A percentile compares a stretch with the other conserved stretches of the same genome.
These are phyloP conservation scores for Venturia nashicola DNA, from an alignment of 2,329 filamentous ascomycete genomes.

Conservation along the genomic window DNA sequence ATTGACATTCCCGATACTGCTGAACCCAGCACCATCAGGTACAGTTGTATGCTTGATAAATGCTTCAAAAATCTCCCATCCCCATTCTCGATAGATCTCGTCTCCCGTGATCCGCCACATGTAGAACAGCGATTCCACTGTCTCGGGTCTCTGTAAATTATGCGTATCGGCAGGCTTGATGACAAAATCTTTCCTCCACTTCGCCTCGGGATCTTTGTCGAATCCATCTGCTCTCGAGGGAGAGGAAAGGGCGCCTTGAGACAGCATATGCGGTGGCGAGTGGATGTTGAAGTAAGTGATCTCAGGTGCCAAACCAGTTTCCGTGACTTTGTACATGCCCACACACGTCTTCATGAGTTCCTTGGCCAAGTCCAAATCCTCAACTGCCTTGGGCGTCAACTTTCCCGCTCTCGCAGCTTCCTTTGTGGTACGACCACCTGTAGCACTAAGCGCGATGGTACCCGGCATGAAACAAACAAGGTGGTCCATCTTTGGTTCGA, in stretches of 20 bases:
- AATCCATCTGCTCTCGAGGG: constrained; percentile 32
- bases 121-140: constrained; percentile 91
- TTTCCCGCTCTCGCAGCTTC: constrained; percentile 57
- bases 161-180: constrained; percentile 77
- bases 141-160: constrained; percentile 91
- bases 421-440: constrained; percentile 61
- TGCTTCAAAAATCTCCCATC: constrained; percentile 94
- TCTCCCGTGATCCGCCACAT: constrained; percentile 98
- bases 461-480: constrained; percentile 96
- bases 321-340: constrained; percentile 88
- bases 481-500: constrained; percentile 94
- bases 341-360: constrained; percentile 96
- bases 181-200: constrained; percentile 66
- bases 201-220: constrained; percentile 35
- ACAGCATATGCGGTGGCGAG: constrained; percentile 52
- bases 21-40: constrained; percentile 66
- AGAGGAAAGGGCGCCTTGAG: constrained; percentile 37
- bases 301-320: constrained; percentile 84
- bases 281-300: constrained; percentile 82
- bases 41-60: constrained; percentile 81
- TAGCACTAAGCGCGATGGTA: constrained; percentile 81
- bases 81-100: constrained; percentile 81
- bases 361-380: constrained; percentile 73
- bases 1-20: constrained; percentile 65
- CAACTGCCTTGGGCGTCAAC: constrained; percentile 72